Conservation (phyloP, 1,284 basidiomycete species). For the Sphaerobolus stellatus region DNA sequence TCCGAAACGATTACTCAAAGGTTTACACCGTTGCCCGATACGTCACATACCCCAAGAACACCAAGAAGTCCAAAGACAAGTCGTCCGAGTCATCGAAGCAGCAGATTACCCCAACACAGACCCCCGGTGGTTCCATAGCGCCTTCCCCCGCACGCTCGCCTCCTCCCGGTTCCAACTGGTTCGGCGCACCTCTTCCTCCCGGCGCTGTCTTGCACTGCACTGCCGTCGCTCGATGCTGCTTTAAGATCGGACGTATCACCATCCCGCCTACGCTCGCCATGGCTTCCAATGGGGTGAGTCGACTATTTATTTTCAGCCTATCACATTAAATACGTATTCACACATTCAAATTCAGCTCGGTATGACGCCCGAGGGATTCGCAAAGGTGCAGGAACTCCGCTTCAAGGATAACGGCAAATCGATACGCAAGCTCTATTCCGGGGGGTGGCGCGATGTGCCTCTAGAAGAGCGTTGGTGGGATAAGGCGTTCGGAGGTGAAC, state of each 20-base stretch:
- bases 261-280: constrained; percentile 66
- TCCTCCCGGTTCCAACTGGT: constrained; percentile 32
- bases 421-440: constrained; percentile 46
- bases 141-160: constrained; percentile 46
- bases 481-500: constrained; percentile 47
- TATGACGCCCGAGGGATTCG: constrained; percentile 55
- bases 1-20: constrained; percentile 39
- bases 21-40: constrained; percentile 64
- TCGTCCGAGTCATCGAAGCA: too few relatives aligned
- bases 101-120: too few relatives aligned
- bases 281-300: constrained; percentile 53
- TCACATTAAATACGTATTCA: constrained; percentile 30
- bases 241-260: constrained; percentile 75
- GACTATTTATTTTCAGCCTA: constrained; percentile 12
- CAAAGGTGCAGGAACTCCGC: constrained; percentile 39
- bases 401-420: constrained; percentile 39
- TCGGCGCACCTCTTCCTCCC: constrained; percentile 40
- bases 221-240: constrained; percentile 66
- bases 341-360: constrained; percentile 34
- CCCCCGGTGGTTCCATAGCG: too few relatives aligned
- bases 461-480: constrained; percentile 64
- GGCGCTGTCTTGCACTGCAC: constrained; percentile 63
- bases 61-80: constrained; percentile 6
- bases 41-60: constrained; percentile 57
- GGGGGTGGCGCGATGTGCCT: constrained; percentile 59